Percentiles rank a stretch among this genome's conserved stretches.
Conservation (phyloP, 1,284 basidiomycete genomes). For the Porodaedalea pini region DNA sequence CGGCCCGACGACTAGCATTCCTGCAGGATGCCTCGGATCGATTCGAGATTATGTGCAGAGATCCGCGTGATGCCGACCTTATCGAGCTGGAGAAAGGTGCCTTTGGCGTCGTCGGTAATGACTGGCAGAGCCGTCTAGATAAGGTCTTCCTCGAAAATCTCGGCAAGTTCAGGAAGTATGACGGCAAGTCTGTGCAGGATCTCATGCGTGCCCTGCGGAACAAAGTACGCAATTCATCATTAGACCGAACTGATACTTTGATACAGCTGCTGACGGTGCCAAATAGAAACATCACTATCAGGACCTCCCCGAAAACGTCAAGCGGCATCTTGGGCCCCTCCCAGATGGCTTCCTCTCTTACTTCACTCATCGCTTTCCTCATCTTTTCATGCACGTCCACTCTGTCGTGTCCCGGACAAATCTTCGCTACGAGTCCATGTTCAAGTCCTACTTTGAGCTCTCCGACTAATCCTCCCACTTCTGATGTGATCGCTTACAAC, state of each 20-base stretch:
- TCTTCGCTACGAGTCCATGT: conserved; percentile 78
- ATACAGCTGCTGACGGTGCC: conserved; percentile 18
- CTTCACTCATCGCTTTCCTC: conserved; percentile 90
- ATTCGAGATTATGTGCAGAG: conserved; percentile 96
- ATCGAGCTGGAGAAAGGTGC: conserved; percentile 74
- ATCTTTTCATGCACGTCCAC: conserved; percentile 90
- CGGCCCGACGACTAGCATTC: conserved; percentile 83
- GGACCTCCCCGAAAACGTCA: conserved; percentile 87
- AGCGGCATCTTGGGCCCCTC: conserved; percentile 82
- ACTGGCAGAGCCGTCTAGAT: conserved; percentile 89
- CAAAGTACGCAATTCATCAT: conserved; percentile 59
- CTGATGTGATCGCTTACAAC: too few species aligned
- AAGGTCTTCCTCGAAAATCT: conserved; percentile 89
- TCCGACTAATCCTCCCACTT: conserved; percentile 38
- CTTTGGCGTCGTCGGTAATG: conserved; percentile 67
- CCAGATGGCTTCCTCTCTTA: conserved; percentile 91
- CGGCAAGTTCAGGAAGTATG: conserved; percentile 96
- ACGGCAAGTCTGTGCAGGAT: conserved; percentile 87
- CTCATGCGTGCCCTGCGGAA: conserved; percentile 90
- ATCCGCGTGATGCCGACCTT: conserved; percentile 79
- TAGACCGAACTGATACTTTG: not conserved
- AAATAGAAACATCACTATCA: conserved; percentile 96
- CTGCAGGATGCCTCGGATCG: conserved; percentile 95
- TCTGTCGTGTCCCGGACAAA: conserved; percentile 67
- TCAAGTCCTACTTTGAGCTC: conserved; percentile 78